Evolutionary conservation across 2,329 filamentous ascomycete genomes (phyloP), one percentile per base, ranked within the genome.

Genomic region (Microsporum canis): DNA sequence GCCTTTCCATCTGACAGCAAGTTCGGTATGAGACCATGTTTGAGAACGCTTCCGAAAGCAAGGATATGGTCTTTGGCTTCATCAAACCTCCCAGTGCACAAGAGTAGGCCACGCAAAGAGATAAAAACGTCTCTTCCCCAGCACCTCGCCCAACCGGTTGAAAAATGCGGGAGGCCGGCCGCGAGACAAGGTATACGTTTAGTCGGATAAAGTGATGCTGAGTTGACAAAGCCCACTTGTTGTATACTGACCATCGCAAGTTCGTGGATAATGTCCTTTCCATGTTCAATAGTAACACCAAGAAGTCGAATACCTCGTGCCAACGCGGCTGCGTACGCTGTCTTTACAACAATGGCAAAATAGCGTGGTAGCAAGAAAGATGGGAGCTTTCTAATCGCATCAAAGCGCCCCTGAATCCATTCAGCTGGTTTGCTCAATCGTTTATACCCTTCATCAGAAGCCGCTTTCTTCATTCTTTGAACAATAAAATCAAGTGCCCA

Each of bases 101-200:
- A 83, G 66, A 89, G 89, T n/a, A 99, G 80, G 49, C 94, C 94
- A 58, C 94, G 87, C 45, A 96, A 83, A 12, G 94, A 94, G 65
- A 99, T 99, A 73, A 96, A 97, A 10, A 96, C 90, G 72, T 99
- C 94, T 61, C 94, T 87, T 5, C 95, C 94, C 94, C 94, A 99
- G 74, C 92, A 96, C 68, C 94, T 84, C 57, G 92, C 91, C 91
- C 94, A 99, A 68, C 91, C 87, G 6, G 89, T 87, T 0, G 94
- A 84, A 71, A 99, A 99, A 74, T 99, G 94, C 39, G 94, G 94
- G 55, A 99, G 78, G 14, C 94, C 94, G 36, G 94, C 94, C 17
- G 94, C 92, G 67, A 99, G 80, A 57, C 88, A 92, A 1, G 92
- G 89, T 0, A 96, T 91, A 23, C 83, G 78, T 72, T 89, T 92